A percentile compares a stretch with the other conserved stretches of the same genome.
Evolutionary conservation across 352 stramenopile genomes (phyloP).

Genomic region (Phytopythium delawarense): DNA sequence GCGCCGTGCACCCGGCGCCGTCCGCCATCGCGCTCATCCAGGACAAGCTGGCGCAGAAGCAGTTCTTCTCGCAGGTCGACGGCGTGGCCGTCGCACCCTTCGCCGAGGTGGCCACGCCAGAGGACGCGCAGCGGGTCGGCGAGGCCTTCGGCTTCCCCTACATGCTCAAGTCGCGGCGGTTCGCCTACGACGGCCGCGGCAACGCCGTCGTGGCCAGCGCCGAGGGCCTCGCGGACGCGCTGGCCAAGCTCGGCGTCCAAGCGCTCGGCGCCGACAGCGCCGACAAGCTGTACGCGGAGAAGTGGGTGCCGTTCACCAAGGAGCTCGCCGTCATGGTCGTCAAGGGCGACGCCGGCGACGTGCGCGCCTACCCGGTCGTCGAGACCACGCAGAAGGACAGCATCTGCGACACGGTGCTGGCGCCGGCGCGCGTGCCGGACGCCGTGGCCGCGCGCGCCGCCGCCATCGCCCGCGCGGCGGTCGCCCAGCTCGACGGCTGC

Average conservation of each 20-base stretch:
- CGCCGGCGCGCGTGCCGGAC: constrained; percentile 71
- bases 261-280: constrained; percentile 18
- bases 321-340: constrained; percentile 98
- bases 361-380: constrained; percentile 94
- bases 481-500: constrained; percentile 80
- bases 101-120: constrained; percentile 34
- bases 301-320: constrained; percentile 96
- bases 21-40: constrained; percentile 94
- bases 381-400: constrained; percentile 97
- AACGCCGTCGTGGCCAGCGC: constrained; percentile 92
- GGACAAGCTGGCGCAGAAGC: constrained; percentile 97
- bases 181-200: constrained; percentile 96
- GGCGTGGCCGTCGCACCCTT: constrained; percentile 56
- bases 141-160: constrained; percentile 91
- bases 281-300: constrained; percentile 90
- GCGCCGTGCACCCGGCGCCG: constrained; percentile 77
- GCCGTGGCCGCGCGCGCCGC: constrained; percentile 40
- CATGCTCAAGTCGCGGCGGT: constrained; percentile 96
- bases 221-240: constrained; percentile 78
- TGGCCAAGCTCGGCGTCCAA: constrained; percentile 67
- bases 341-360: constrained; percentile 54
- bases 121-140: constrained; percentile 40
- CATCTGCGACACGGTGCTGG: constrained; percentile 96
- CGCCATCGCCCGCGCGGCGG: constrained; percentile 54
- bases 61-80: constrained; percentile 57